Conservation (phyloP, 139 green algal genomes). For the Gonium pectorale region DNA sequence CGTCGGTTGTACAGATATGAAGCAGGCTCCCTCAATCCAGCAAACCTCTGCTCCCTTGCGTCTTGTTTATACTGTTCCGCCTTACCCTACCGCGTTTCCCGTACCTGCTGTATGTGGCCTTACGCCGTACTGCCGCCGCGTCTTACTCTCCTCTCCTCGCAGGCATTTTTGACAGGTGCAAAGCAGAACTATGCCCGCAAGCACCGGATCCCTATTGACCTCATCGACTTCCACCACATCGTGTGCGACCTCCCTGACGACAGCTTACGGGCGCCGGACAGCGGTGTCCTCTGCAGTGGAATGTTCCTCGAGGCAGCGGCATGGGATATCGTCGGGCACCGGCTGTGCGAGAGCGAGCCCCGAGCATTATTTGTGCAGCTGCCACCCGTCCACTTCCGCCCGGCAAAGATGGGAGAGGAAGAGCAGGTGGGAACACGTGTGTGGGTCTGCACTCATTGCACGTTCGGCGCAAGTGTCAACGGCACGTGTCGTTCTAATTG, state of each 20-base stretch:
- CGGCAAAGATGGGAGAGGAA: constrained; percentile 38
- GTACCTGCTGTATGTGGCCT: too few species aligned
- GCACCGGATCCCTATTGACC: constrained; percentile 76
- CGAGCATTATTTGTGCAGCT: constrained; percentile 67
- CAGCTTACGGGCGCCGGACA: constrained; percentile 50
- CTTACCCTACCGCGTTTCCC: too few species aligned
- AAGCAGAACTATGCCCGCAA: constrained; percentile 88
- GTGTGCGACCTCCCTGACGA: constrained; percentile 57
- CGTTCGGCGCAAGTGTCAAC: too few species aligned
- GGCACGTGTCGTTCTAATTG: too few species aligned
- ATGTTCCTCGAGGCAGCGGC: constrained; percentile 76
- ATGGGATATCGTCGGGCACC: constrained; percentile 66
- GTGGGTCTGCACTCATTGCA: neutral
- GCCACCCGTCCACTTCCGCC: constrained; percentile 77
- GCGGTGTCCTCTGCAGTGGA: constrained; percentile 76
- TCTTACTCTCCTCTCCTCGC: too few species aligned
- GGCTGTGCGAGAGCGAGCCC: constrained; percentile 68
- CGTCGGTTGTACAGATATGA: too few species aligned
- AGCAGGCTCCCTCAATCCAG: too few species aligned
- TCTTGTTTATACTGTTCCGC: too few species aligned
- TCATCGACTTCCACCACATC: constrained; percentile 75
- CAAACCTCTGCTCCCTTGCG: too few species aligned
- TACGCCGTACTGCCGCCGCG: too few species aligned
- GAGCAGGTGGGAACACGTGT: neutral
- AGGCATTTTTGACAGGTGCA: constrained; percentile 85